Evolutionary conservation across 1,139 yeast genomes (phyloP), one percentile per base, ranked within the genome.

Genomic region (Schwanniomyces etchellsii): DNA sequence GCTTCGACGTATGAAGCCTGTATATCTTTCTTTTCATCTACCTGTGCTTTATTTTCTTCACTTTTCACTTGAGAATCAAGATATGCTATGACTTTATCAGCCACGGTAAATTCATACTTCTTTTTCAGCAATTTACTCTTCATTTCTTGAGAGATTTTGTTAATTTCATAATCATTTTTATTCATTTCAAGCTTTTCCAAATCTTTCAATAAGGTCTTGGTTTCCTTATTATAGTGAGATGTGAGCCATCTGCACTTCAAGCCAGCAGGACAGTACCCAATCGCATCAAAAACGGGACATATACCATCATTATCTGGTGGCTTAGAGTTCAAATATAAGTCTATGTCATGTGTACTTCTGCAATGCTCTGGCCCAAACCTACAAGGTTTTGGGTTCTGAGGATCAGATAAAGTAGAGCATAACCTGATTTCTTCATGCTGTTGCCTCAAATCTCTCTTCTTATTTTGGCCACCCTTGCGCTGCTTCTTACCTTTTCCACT

Each of bases 231-330:
- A 47, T 64, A 71, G 57, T 91, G 97, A n/a, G 86, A 73, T 4
- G 72, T 63, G 36, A 91, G 67, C 88, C 96, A 93, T 47, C 96
- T 74, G 60, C 99, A 91, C 53, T 84, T 88, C 47, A 84, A 60
- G 0, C 98, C 98, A 38, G 83, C 73, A 2, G 96, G 95, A 64
- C 99, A 91, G 48, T 76, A 80, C 0, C 98, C 98, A 31, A 86
- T 64, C 2, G 84, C 82, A 27, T 65, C 66, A 50, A 59, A 88
- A 2, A 86, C 96, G 0, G 98, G 97, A 58, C 99, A 91, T 1
- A 48, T 45, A 0, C 93, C 85, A 11, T 69, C 75, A 18, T 86
- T 59, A 52, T 91, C 97, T 0, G 58, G 67, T 1, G 79, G 81
- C 56, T 91, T 91, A 20, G 73, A 55, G 0, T 52, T 60, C 25